Percentiles rank a stretch among this genome's conserved stretches.
Evolutionary conservation across 1,284 basidiomycete species (phyloP).

Genomic region (Bondarzewia mesenterica): DNA sequence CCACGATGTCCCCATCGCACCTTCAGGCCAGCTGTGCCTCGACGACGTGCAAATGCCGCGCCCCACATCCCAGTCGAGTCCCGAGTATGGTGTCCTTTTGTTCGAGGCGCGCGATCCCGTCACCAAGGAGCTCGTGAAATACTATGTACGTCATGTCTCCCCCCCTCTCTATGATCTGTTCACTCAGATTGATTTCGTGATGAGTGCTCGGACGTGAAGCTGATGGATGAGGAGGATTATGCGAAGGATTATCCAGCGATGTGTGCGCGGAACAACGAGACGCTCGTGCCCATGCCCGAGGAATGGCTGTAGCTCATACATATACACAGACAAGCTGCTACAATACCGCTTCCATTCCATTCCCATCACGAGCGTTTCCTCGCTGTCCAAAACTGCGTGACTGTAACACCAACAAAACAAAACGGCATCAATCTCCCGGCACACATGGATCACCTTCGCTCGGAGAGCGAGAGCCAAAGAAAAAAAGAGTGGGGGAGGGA

Average conservation of each 20-base stretch:
- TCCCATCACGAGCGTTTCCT: background rate
- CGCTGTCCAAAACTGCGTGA: constrained; percentile 1
- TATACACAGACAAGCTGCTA: background rate
- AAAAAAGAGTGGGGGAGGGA: background rate
- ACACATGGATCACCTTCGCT: background rate
- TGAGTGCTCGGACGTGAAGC: constrained; percentile 5
- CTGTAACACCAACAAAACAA: no score
- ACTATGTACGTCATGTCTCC: background rate
- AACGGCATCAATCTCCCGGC: background rate
- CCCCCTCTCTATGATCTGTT: background rate
- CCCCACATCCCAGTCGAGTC: background rate
- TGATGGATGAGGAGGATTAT: background rate
- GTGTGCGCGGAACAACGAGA: constrained; percentile 5
- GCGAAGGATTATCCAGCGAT: constrained; percentile 2
- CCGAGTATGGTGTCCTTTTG: background rate
- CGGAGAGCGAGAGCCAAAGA: no score
- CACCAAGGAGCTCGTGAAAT: background rate
- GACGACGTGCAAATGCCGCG: background rate
- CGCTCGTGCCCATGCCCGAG: constrained; percentile 3
- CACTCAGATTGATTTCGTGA: no score
- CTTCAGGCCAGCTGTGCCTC: constrained; percentile 3
- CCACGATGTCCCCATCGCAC: constrained; percentile 3
- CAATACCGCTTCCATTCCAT: background rate
- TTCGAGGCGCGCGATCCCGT: constrained; percentile 2
- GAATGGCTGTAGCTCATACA: background rate